Base-by-base conservation (phyloP, 139 green algal genomes). In the Tetradesmus obliquus region DNA sequence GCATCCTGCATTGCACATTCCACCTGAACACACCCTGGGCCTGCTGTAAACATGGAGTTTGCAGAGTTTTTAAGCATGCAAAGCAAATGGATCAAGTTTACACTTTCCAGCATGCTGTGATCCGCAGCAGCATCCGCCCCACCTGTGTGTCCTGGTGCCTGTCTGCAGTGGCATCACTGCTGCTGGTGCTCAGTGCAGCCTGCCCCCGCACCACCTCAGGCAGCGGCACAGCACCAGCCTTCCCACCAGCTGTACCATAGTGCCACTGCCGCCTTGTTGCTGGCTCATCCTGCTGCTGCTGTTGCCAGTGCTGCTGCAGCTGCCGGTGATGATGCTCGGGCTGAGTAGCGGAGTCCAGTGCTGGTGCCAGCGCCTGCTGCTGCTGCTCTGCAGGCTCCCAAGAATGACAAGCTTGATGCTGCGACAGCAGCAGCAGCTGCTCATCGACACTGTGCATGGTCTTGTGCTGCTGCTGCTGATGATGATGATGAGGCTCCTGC, bases 401-500 rank as follows among this genome's bases (percentile, higher is more conserved):
- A 45, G 32, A 45, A 45, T 45, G 32, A 45, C 66, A 76, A 24
- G 74, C 24, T 17, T 51, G 6, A 5, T 82, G 2, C n/a, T 20
- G 74, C 22, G 6, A 82, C 13, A 12, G n/a, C 74, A 54, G 74
- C 74, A 54, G n/a, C 6, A n/a, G 74, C 7, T 54, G 24, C n/a
- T 82, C 22, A 5, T 82, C 10, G 0, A 10, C n/a, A 3, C 74
- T 54, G 74, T 13, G 60, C 10, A 19, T 19, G 60, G 10, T 10
- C 74, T 82, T 13, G 74, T 82, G n/a, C n/a, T 72, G 24, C 74
- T 82, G n/a, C n/a, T 82, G n/a, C n/a, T 5, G 2, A 51, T 54
- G 9, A 13, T 79, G 71, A 9, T 86, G 80, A 51, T 86, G 80
- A 51, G 62, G 80, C 80, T 86, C 51, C 80, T 86, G 80, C 80